Evolutionary conservation across 176 grass and related monocot genomes (phyloP).

Genomic region (Paspalum notatum): DNA sequence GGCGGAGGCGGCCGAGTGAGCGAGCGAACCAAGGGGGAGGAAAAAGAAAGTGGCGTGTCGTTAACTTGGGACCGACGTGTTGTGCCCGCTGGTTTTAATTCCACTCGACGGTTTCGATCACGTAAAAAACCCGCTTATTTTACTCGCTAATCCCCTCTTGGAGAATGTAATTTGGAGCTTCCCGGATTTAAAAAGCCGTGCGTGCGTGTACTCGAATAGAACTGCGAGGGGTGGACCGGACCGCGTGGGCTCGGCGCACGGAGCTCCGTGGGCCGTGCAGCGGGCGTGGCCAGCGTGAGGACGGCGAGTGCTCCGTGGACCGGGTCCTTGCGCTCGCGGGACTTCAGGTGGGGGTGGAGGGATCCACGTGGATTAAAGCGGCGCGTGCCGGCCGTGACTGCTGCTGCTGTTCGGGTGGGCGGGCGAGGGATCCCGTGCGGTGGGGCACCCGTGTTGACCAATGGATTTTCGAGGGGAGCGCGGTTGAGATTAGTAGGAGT

Average conservation of each 20-base stretch:
- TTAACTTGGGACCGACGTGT: constrained; percentile 7
- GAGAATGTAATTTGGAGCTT: constrained; percentile 17
- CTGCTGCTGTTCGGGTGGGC: background rate
- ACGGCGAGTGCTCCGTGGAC: background rate
- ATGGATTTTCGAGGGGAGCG: background rate
- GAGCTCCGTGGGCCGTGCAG: no score
- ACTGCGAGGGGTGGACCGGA: no score
- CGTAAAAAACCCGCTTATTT: background rate
- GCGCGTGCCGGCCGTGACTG: constrained; percentile 37
- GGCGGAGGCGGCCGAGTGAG: constrained; percentile 29
- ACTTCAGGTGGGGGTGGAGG: background rate
- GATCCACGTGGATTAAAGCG: constrained; percentile 43
- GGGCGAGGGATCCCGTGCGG: constrained; percentile 43
- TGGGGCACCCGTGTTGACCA: constrained; percentile 39
- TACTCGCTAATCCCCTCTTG: background rate
- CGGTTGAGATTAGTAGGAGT: background rate
- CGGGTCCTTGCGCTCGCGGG: background rate
- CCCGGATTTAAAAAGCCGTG: background rate
- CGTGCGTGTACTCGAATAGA: background rate
- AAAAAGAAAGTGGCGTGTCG: background rate
- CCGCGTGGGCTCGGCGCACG: background rate
- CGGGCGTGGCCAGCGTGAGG: background rate
- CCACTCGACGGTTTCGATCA: background rate
- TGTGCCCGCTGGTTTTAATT: background rate
- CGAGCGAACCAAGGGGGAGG: background rate